phyloP scores from a whole-genome alignment of 2,329 filamentous ascomycete species.

The Pleurostoma richardsiae region DNA sequence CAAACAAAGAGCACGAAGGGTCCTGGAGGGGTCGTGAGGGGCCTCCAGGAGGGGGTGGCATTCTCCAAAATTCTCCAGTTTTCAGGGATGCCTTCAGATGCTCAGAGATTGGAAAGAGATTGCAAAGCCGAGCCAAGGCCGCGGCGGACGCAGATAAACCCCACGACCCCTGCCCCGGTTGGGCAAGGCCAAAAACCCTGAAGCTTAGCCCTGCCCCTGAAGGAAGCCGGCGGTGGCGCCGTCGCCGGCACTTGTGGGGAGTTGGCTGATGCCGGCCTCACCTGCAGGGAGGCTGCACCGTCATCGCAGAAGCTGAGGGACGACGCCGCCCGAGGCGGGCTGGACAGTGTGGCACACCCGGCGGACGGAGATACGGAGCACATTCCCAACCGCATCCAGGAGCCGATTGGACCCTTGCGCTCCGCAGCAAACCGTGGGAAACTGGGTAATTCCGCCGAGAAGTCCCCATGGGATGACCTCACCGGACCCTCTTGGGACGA shows the following conservation, averaged over 20 bases:
- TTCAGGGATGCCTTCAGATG: background rate
- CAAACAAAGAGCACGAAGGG: too few relatives aligned
- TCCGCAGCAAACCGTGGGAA: background rate
- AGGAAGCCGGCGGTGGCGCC: background rate
- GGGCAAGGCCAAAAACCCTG: background rate
- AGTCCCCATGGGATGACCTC: background rate
- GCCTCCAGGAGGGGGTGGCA: too few relatives aligned
- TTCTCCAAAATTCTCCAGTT: too few relatives aligned
- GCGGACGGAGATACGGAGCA: too few relatives aligned
- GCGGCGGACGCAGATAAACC: background rate
- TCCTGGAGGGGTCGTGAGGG: too few relatives aligned
- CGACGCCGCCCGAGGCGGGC: background rate
- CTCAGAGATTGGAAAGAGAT: background rate
- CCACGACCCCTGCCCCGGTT: background rate
- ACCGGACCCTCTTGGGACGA: background rate
- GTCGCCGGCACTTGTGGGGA: background rate
- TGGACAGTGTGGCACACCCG: background rate
- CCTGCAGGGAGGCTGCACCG: background rate
- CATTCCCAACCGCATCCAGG: background rate
- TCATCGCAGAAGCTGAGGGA: background rate
- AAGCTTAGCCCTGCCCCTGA: background rate
- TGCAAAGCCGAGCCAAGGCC: background rate
- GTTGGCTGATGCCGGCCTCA: background rate
- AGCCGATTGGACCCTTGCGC: background rate
- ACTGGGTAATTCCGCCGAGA: background rate